These are phyloP conservation scores for Ophiostoma sp. DNA, from an alignment of 2,329 filamentous ascomycete genomes.

Conservation along the genomic window DNA sequence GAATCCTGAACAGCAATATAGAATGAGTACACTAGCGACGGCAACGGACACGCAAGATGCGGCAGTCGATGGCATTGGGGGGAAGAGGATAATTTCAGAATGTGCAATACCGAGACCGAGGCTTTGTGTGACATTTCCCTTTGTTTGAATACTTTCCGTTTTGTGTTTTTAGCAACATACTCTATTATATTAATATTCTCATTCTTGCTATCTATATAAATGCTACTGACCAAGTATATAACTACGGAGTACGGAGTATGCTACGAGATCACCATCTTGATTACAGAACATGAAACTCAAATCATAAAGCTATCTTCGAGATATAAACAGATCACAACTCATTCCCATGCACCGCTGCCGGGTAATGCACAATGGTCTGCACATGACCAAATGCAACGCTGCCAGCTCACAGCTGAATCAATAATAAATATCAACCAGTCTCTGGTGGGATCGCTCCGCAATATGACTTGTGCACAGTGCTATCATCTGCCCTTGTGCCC, in stretches of 20 bases:
- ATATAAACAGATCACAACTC: not conserved
- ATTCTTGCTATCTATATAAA: too few species aligned
- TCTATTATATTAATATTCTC: too few species aligned
- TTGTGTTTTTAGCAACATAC: too few species aligned
- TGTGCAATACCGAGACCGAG: not conserved
- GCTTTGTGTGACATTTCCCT: not conserved
- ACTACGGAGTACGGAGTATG: too few species aligned
- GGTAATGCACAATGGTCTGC: not conserved
- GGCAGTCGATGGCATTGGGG: not conserved
- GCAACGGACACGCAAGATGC: not conserved
- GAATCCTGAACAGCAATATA: too few species aligned
- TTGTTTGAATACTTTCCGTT: not conserved
- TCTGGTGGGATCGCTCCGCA: not conserved
- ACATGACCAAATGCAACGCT: not conserved
- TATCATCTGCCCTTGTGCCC: conserved; percentile 7
- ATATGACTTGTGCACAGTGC: not conserved
- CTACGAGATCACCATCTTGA: too few species aligned
- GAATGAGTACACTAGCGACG: not conserved
- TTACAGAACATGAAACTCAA: too few species aligned
- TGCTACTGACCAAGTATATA: too few species aligned
- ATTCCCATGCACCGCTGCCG: not conserved
- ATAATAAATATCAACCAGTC: not conserved
- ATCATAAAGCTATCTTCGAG: too few species aligned
- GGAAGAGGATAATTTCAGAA: not conserved
- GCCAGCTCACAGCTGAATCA: conserved; percentile 6